Conservation (phyloP, 2,329 filamentous ascomycete species). For the Cordyceps tenuipes region DNA sequence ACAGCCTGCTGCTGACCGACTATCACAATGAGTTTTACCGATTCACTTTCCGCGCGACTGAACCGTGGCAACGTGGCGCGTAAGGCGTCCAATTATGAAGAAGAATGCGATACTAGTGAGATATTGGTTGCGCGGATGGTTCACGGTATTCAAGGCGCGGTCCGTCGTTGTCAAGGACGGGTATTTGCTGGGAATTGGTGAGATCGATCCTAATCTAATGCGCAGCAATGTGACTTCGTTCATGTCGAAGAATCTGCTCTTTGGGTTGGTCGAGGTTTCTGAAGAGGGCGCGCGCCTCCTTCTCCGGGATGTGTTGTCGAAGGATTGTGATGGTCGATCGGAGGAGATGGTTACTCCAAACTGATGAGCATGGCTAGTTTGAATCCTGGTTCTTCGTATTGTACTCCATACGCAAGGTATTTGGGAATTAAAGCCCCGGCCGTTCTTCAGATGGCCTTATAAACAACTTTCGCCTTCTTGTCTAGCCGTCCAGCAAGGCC, state of each 20-base stretch:
- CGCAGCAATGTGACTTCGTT: too few relatives aligned
- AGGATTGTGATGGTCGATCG: too few relatives aligned
- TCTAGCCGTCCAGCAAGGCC: background rate
- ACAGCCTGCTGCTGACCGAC: background rate
- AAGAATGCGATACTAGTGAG: background rate
- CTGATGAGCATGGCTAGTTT: too few relatives aligned
- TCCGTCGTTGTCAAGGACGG: background rate
- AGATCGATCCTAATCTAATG: too few relatives aligned
- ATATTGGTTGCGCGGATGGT: background rate
- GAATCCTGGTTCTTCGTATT: too few relatives aligned
- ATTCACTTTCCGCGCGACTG: background rate
- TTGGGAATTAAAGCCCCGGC: background rate
- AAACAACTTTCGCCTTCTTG: background rate
- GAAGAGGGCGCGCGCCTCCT: too few relatives aligned
- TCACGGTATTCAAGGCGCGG: background rate
- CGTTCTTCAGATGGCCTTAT: background rate
- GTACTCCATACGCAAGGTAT: too few relatives aligned
- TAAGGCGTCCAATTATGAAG: background rate
- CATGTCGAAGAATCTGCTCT: too few relatives aligned
- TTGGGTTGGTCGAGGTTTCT: too few relatives aligned
- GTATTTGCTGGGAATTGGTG: too few relatives aligned
- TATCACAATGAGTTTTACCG: background rate
- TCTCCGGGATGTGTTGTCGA: too few relatives aligned
- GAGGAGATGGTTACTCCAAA: too few relatives aligned
- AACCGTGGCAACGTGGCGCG: background rate